Base-by-base conservation (phyloP, 768 basidiomycete species). In the Boletus coccyginus region DNA sequence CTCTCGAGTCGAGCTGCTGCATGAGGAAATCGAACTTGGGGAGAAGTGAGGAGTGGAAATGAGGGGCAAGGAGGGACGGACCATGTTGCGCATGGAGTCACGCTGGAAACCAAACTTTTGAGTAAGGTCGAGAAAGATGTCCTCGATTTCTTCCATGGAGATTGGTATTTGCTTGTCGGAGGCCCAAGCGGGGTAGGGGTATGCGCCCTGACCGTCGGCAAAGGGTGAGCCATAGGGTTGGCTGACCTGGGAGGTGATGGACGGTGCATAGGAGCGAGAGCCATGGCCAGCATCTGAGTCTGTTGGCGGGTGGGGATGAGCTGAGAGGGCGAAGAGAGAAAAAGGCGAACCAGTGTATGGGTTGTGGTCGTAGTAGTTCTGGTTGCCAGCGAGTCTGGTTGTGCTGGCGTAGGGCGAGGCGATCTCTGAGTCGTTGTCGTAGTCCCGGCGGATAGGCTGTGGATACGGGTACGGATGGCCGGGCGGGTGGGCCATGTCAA, bases 61-160 rank as follows among this genome's bases (percentile, higher is more conserved):
- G 41, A 16, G 10, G 19, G 2, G 11, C 24, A 54, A 48, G 58
- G 47, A 35, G 16, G 49, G 27, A 77, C 79, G 44, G 60, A 87
- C 90, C 89, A 91, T 95, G 78, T 94, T 98, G 46, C 94, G 85
- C 92, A 94, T 94, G 12, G 90, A 93, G 71, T 95, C 94, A 43
- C 88, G 82, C 75, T 95, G 97, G 73, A 99, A 99, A 54, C 97
- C 97, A 70, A 99, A 99, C 76, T 99, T 99, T 77, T 98, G 94
- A 42, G 94, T 88, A 57, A 99, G 84, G 74, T 99, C 97, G 65
- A 98, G 87, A 70, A 98, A 93, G 60, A 99, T 96, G 72, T 98
- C 97, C 73, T 98, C 97, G 55, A 98, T 98, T 73, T 98, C 96
- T 71, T 99, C 97, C 59, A 90, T 94, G 40, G 94, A 94, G 70